Evolutionary conservation across 2,329 filamentous ascomycete species (phyloP).

Genomic region (Sporothrix protearum): DNA sequence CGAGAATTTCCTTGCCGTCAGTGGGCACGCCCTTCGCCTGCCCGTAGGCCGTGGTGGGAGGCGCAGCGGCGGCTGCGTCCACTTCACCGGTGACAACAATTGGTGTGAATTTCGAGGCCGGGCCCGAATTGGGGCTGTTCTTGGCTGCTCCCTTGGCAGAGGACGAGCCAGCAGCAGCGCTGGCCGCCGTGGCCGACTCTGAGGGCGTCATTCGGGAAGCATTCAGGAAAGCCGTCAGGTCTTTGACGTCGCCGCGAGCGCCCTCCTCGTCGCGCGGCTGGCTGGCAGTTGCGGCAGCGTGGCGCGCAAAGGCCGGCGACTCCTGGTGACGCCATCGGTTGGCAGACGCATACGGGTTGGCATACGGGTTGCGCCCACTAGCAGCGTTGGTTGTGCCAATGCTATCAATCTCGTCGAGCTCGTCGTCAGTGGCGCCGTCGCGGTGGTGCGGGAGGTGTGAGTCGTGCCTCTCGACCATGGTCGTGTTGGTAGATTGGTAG

Average conservation of each 20-base stretch:
- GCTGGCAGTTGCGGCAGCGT: slow-evolving; percentile 41
- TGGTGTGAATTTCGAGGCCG: slow-evolving; percentile 21
- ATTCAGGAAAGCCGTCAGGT: slow-evolving; percentile 57
- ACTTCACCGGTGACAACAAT: slow-evolving; percentile 22
- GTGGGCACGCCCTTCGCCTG: slow-evolving; percentile 23
- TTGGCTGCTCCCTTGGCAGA: slow-evolving; percentile 3
- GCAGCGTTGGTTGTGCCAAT: slow-evolving; percentile 30
- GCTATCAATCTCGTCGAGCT: slow-evolving; percentile 24
- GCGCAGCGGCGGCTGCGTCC: not conserved
- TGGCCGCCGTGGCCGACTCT: slow-evolving; percentile 30
- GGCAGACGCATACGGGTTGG: slow-evolving; percentile 7
- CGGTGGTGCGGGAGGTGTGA: slow-evolving; percentile 13
- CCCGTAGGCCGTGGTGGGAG: not conserved
- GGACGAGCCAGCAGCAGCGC: not conserved
- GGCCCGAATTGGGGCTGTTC: not conserved
- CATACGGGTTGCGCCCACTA: slow-evolving; percentile 22
- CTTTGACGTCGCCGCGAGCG: slow-evolving; percentile 43
- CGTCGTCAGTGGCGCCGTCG: not conserved
- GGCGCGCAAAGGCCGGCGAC: slow-evolving; percentile 52
- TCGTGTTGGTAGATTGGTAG: not conserved
- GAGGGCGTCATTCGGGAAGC: slow-evolving; percentile 48
- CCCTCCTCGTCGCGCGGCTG: slow-evolving; percentile 40
- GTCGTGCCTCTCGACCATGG: slow-evolving; percentile 25
- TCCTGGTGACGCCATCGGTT: slow-evolving; percentile 61
- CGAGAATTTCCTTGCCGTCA: slow-evolving; percentile 60